Evolutionary conservation across 768 basidiomycete species (phyloP), one percentile per base, ranked within the genome.

Genomic region (Suillus plorans): DNA sequence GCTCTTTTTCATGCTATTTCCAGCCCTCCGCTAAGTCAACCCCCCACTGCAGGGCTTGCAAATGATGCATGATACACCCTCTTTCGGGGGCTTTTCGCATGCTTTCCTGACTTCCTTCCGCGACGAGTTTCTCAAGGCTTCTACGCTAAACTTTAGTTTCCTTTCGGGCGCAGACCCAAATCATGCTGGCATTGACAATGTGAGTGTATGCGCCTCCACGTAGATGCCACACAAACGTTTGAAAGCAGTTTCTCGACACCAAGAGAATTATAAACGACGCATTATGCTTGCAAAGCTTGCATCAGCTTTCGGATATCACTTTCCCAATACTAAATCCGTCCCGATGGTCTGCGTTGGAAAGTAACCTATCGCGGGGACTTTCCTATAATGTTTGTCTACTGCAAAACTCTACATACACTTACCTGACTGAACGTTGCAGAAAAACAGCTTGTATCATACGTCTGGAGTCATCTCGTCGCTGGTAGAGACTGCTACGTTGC

Each of bases 41-140:
- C 9, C 28, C 36, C 36, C 36, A 16, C 60, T 16, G 18, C 67
- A 93, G 89, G 92, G 92, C 5, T 66, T 92, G 16, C 91, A 94
- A 78, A 72, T 90, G 57, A 82, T 85, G 47, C 83, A 85, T 65
- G 89, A 91, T 68, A 84, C 82, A 36, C 71, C 80, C 0, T 81
- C 78, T 0, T 93, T 92, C 67, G 91, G 90, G 3, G 82, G 85
- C 9, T 91, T 93, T 71, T 82, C 83, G 9, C 66, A 81, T 60
- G 79, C 85, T 3, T 81, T 94, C 56, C 76, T 93, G 49, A 79
- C 81, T 5, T 73, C 82, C 5, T 82, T 91, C 67, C 84, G 86
- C 20, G 92, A 93, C 67, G 90, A 94, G 67, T 84, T 86, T 68
- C 73, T 80, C 6, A 92, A 90, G 71, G 71, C 85, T n/a, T 81